These are phyloP conservation scores for Oligophagozyma castellii DNA, from an alignment of 1,139 yeast genomes.

Conservation along the genomic window DNA sequence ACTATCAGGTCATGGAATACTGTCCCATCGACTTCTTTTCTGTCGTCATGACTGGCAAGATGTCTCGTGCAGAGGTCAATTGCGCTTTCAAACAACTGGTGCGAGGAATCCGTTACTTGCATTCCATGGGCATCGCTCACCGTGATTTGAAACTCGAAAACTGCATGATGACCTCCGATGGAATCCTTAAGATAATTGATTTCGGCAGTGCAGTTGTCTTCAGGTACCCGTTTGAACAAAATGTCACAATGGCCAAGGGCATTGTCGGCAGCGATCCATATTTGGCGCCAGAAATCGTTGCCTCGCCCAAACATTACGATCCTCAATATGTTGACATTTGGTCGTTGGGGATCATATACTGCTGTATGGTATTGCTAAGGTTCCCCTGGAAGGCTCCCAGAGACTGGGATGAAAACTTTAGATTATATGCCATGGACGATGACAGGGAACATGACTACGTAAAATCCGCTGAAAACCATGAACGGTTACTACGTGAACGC, in stretches of 20 bases:
- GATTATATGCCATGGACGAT: constrained; percentile 35
- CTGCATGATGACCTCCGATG: constrained; percentile 76
- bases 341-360: constrained; percentile 89
- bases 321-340: constrained; percentile 90
- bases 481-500: constrained; percentile 24
- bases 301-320: constrained; percentile 48
- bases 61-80: constrained; percentile 72
- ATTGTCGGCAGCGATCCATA: constrained; percentile 97
- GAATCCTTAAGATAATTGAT: constrained; percentile 82
- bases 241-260: constrained; percentile 71
- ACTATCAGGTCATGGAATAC: constrained; percentile 92
- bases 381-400: constrained; percentile 97
- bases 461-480: constrained; percentile 35
- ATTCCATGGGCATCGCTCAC: constrained; percentile 82
- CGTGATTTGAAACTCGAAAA: constrained; percentile 90
- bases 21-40: constrained; percentile 94
- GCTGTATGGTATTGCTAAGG: constrained; percentile 87
- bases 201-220: constrained; percentile 93
- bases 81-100: constrained; percentile 82
- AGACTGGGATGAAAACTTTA: constrained; percentile 67
- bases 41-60: constrained; percentile 89
- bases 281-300: constrained; percentile 86
- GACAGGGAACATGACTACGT: constrained; percentile 31
- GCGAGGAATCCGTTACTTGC: constrained; percentile 72
- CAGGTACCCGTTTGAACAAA: constrained; percentile 75